A percentile compares a stretch with the other conserved stretches of the same genome.
These are phyloP conservation scores for Cyclocybe cylindracea DNA, from an alignment of 768 basidiomycete species.

Conservation along the genomic window DNA sequence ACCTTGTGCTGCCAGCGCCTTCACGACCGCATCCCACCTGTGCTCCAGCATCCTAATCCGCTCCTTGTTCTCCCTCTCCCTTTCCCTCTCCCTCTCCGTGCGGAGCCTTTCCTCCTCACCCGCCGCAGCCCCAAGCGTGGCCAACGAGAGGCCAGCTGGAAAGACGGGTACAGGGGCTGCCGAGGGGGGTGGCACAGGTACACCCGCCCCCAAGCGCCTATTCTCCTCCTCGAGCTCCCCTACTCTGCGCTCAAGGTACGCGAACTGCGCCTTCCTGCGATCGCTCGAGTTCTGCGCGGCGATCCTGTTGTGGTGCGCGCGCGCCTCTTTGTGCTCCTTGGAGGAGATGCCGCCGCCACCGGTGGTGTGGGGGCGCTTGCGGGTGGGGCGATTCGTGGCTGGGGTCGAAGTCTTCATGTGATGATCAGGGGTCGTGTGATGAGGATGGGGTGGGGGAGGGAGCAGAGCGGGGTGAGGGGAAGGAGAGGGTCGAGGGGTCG, in stretches of 20 bases:
- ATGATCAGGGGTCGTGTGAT: constrained; percentile 13
- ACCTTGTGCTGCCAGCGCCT: constrained; percentile 70
- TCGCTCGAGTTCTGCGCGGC: constrained; percentile 94
- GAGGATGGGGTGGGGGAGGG: no score
- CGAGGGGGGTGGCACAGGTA: constrained; percentile 21
- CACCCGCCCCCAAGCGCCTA: constrained; percentile 59
- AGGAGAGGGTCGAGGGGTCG: constrained; percentile 10
- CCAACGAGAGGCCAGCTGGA: constrained; percentile 16
- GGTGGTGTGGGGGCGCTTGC: constrained; percentile 71
- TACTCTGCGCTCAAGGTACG: constrained; percentile 65
- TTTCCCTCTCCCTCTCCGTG: constrained; percentile 49
- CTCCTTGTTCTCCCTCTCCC: constrained; percentile 77
- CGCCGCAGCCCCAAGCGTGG: constrained; percentile 20
- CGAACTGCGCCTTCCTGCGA: constrained; percentile 83
- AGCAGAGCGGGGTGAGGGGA: constrained; percentile 5
- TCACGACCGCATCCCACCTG: constrained; percentile 81
- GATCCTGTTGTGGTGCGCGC: constrained; percentile 90
- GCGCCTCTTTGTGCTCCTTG: constrained; percentile 83
- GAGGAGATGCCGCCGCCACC: constrained; percentile 25
- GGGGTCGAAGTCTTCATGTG: constrained; percentile 15
- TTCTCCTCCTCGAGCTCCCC: constrained; percentile 85
- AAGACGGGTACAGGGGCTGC: constrained; percentile 17
- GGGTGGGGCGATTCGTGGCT: constrained; percentile 49
- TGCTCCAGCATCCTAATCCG: constrained; percentile 77
- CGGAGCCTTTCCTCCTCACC: constrained; percentile 32